A percentile compares a stretch with the other conserved stretches of the same genome.
Conservation (phyloP, 768 basidiomycete species). For the Pisolithus microcarpus region DNA sequence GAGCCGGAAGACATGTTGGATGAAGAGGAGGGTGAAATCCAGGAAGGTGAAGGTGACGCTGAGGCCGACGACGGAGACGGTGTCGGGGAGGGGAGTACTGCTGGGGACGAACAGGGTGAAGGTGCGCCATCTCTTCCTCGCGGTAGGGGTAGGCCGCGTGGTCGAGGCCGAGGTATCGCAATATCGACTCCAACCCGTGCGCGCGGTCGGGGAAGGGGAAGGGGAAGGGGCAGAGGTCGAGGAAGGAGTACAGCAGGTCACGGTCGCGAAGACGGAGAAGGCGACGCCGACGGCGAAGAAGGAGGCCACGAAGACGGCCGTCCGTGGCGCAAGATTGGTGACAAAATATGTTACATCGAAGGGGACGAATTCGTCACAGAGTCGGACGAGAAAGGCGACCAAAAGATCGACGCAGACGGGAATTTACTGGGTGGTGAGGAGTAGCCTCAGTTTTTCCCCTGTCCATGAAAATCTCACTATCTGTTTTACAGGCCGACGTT, state of each 20-base stretch:
- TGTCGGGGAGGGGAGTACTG: conserved; percentile 21
- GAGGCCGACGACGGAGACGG: conserved; percentile 26
- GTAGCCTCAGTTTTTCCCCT: no score
- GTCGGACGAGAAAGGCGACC: conserved; percentile 80
- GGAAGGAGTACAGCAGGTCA: conserved; percentile 23
- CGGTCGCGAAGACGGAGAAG: conserved; percentile 28
- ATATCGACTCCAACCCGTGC: conserved; percentile 28
- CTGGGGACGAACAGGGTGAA: conserved; percentile 29
- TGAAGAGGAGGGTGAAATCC: conserved; percentile 27
- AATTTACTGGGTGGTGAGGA: conserved; percentile 73
- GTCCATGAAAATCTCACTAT: no score
- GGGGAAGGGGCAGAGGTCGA: conserved; percentile 36
- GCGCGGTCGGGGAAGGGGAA: conserved; percentile 35
- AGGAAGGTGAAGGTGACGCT: conserved; percentile 15
- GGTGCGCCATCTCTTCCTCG: conserved; percentile 27
- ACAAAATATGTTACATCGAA: conserved; percentile 68
- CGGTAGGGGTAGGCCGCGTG: conserved; percentile 32
- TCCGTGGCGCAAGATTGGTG: conserved; percentile 68
- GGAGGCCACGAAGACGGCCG: conserved; percentile 41
- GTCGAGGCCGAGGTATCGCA: conserved; percentile 29
- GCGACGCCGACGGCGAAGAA: conserved; percentile 34
- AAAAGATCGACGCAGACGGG: conserved; percentile 84
- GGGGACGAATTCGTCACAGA: conserved; percentile 86
- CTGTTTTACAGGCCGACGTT: conserved; percentile 57
- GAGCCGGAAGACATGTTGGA: conserved; percentile 24